Evolutionary conservation across 495 filamentous ascomycete genomes (phyloP).

Genomic region (Chaetomidium leptoderma): DNA sequence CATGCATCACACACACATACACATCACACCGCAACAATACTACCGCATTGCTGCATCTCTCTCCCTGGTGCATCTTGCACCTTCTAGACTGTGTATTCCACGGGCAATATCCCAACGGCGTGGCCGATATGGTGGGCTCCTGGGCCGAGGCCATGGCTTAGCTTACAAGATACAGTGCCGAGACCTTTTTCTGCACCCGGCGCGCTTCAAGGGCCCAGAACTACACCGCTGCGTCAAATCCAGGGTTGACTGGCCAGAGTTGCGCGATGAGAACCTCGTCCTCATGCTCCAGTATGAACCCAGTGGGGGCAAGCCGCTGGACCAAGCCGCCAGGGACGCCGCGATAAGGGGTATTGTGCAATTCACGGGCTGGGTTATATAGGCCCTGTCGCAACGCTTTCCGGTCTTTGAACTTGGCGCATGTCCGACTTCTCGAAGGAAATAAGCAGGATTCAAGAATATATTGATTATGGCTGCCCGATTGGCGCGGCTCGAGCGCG

Average conservation of each 20-base stretch:
- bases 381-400: no score
- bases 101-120: slow-evolving; percentile 25
- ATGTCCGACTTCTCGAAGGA: no score
- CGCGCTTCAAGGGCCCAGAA: slow-evolving; percentile 1
- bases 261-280: not conserved
- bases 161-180: slow-evolving; percentile 15
- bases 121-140: slow-evolving; percentile 30
- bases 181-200: not conserved
- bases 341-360: not conserved
- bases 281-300: not conserved
- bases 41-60: no score
- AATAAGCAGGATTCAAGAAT: no score
- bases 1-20: no score
- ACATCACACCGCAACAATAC: no score
- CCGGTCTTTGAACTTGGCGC: no score
- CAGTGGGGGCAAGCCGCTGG: not conserved
- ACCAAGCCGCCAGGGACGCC: not conserved
- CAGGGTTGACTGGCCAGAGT: not conserved
- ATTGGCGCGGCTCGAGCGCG: no score
- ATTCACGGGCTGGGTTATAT: no score
- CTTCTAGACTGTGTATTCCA: slow-evolving; percentile 18
- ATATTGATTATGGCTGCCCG: no score
- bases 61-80: no score
- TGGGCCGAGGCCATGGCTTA: slow-evolving; percentile 32
- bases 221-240: not conserved